These are phyloP conservation scores for Phytopythium helicoides DNA, from an alignment of 352 stramenopile species.

Conservation along the genomic window DNA sequence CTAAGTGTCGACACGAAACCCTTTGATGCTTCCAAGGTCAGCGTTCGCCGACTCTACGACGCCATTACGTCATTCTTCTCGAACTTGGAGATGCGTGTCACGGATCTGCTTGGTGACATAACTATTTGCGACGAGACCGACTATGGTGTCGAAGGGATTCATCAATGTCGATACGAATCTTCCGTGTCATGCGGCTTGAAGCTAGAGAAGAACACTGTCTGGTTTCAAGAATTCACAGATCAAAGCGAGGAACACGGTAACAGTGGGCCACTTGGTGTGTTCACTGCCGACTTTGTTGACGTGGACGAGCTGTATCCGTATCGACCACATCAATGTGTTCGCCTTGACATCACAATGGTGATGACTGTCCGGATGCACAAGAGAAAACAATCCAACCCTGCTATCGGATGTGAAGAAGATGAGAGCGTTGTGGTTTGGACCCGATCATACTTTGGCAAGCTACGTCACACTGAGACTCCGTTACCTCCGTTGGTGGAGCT, in stretches of 20 bases:
- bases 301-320: conserved; percentile 42
- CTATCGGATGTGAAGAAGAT: conserved; percentile 2
- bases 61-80: too few species aligned
- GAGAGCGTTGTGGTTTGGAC: conserved; percentile 30
- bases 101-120: conserved; percentile 46
- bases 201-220: conserved; percentile 39
- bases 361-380: conserved; percentile 18
- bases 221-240: conserved; percentile 26
- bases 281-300: conserved; percentile 32
- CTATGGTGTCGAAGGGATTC: conserved; percentile 28
- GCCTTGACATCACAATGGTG: conserved; percentile 23
- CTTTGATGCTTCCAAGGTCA: too few species aligned
- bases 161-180: conserved; percentile 46
- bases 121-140: conserved; percentile 57
- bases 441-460: conserved; percentile 23
- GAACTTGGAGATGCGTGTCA: conserved; percentile 55
- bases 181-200: conserved; percentile 23
- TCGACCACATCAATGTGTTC: conserved; percentile 16
- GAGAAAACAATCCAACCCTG: conserved; percentile 5
- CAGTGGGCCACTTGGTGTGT: conserved; percentile 15
- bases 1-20: too few species aligned
- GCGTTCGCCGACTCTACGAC: too few species aligned
- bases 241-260: conserved; percentile 5
- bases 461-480: conserved; percentile 13
- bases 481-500: conserved; percentile 22